Base-by-base conservation (phyloP, 2,329 filamentous ascomycete genomes). In the Xylaria polymorpha region DNA sequence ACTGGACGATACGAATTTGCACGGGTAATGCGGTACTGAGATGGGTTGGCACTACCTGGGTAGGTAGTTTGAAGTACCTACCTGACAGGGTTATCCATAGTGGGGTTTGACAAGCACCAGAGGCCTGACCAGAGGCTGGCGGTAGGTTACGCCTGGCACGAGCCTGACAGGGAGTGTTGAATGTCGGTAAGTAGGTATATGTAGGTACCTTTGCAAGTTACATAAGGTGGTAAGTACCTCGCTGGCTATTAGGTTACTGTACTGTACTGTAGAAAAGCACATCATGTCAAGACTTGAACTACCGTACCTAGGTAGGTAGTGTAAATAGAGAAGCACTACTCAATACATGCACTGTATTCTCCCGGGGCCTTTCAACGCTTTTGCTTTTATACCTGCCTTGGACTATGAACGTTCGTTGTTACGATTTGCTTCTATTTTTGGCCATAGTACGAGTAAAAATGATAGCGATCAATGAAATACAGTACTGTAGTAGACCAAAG, bases 151-250 rank as follows among this genome's bases (percentile, higher is more conserved):
- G 15, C 46, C 20, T 50, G 46, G 46, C 46, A 53, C 50, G 25
- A 20, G 43, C 43, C 8, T n/a, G 43, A 44, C 43, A 44, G 43
- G 43, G 43, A 44, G 8, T 44, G 7, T 43, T 43, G 14, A 4
- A 29, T 29, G 25, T 29, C 2, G 25, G 25, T 4, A 29, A 51
- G n/a, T n/a, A n/a, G n/a, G n/a, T n/a, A n/a, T n/a, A n/a, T n/a
- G n/a, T n/a, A n/a, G 29, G 50, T 53, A 53, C 50, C 50, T 53
- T 25, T 53, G 50, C 32, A 53, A 53, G 50, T 25, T 35, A 56
- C 9, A 14, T 22, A n/a, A n/a, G n/a, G n/a, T n/a, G n/a, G n/a
- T n/a, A 39, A n/a, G 53, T 56, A 56, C 53, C 35, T 56, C 18
- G 32, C 10, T 56, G 35, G 32, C 32, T 39, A 39, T 32, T 39